phyloP scores from a whole-genome alignment of 2,329 filamentous ascomycete genomes.

The Talaromyces sp. region DNA sequence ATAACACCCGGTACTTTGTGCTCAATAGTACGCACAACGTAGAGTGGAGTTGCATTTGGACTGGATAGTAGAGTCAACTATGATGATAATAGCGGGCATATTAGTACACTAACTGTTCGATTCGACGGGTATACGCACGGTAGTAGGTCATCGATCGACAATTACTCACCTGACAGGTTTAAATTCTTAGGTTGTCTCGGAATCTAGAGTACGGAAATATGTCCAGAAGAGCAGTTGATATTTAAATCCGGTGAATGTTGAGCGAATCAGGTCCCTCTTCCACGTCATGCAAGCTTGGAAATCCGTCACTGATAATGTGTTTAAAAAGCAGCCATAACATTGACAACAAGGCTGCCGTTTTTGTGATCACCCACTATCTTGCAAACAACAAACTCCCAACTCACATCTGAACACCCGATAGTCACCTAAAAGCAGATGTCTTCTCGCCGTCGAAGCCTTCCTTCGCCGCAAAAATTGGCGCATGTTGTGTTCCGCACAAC shows the following conservation, averaged over 20 bases:
- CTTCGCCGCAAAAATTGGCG: neutral
- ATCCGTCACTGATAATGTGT: neutral
- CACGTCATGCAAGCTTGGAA: neutral
- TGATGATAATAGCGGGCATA: neutral
- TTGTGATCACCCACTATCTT: neutral
- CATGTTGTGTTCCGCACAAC: conserved; percentile 31
- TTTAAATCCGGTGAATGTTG: neutral
- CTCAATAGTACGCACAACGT: neutral
- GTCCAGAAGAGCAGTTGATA: neutral
- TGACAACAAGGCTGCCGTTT: neutral
- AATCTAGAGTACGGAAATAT: neutral
- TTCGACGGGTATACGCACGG: neutral
- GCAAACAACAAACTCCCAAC: neutral
- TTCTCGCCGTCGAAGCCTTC: neutral
- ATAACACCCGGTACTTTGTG: neutral
- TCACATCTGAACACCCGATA: neutral
- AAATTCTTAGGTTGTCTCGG: neutral
- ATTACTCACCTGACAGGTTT: no score
- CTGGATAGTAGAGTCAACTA: neutral
- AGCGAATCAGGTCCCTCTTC: neutral
- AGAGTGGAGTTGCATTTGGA: neutral
- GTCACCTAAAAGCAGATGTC: neutral
- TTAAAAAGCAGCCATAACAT: neutral
- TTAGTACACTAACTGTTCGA: neutral
- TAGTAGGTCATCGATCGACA: no score